Evolutionary conservation across 768 basidiomycete genomes (phyloP).

Genomic region (Gautieria morchelliformis): DNA sequence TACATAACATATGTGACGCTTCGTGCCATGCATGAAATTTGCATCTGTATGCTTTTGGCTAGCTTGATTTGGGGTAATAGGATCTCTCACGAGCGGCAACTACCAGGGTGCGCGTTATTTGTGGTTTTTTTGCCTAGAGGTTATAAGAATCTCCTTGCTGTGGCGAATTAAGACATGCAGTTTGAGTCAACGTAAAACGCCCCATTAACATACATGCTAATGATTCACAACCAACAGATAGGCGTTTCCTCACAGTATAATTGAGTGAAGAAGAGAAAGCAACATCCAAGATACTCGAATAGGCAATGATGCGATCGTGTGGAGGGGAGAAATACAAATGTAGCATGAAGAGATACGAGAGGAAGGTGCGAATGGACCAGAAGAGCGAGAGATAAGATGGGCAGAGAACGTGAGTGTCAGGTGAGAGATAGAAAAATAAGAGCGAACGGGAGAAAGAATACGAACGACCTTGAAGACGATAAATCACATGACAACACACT

Average conservation of each 20-base stretch:
- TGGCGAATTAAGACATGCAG: too few relatives aligned
- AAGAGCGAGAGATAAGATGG: conserved; percentile 1
- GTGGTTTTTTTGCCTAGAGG: too few relatives aligned
- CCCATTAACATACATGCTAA: too few relatives aligned
- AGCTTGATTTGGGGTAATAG: too few relatives aligned
- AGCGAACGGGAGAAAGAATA: background rate
- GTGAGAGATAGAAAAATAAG: background rate
- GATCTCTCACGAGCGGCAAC: too few relatives aligned
- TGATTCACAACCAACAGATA: too few relatives aligned
- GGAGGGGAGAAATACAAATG: background rate
- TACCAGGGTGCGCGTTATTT: too few relatives aligned
- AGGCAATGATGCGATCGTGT: background rate
- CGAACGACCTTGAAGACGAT: background rate
- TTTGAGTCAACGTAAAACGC: too few relatives aligned
- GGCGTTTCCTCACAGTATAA: background rate
- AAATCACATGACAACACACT: conserved; percentile 76
- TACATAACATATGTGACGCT: background rate
- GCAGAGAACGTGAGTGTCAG: background rate
- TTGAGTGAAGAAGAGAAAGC: background rate
- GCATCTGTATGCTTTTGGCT: too few relatives aligned
- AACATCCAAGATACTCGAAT: background rate
- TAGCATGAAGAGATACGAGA: background rate
- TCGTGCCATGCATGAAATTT: background rate
- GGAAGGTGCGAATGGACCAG: conserved; percentile 1
- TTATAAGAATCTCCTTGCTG: too few relatives aligned